phyloP scores from a whole-genome alignment of 2,329 filamentous ascomycete genomes.

The Cryphonectria nitschkei region DNA sequence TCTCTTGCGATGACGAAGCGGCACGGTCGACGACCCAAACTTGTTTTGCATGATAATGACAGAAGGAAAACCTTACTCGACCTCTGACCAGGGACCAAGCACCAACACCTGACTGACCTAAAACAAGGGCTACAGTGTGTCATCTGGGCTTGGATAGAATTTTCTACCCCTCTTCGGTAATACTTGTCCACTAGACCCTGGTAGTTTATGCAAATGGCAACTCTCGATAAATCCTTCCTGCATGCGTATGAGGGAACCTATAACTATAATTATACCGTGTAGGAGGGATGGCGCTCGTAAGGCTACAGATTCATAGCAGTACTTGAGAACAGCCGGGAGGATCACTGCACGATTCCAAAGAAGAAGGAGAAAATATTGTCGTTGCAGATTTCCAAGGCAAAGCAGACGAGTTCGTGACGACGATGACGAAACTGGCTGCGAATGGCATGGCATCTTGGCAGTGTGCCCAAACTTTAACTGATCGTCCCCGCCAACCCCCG shows the following conservation, averaged over 20 bases:
- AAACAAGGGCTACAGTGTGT: neutral
- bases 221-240: no score
- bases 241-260: no score
- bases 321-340: neutral
- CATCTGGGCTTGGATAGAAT: neutral
- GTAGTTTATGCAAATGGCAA: neutral
- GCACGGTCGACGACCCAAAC: neutral
- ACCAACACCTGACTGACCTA: neutral
- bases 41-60: neutral
- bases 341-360: neutral
- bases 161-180: neutral
- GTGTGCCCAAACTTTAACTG: neutral
- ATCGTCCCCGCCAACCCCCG: neutral
- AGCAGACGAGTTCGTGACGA: neutral
- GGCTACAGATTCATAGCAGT: neutral
- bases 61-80: neutral
- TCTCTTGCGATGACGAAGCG: constrained; percentile 1
- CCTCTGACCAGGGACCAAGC: neutral
- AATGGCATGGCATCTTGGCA: neutral
- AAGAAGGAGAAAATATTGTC: neutral
- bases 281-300: neutral
- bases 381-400: neutral
- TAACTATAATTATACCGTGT: no score
- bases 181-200: neutral
- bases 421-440: neutral